Conservation (phyloP, 2,329 filamentous ascomycete genomes). For the Penicillium sp. region DNA sequence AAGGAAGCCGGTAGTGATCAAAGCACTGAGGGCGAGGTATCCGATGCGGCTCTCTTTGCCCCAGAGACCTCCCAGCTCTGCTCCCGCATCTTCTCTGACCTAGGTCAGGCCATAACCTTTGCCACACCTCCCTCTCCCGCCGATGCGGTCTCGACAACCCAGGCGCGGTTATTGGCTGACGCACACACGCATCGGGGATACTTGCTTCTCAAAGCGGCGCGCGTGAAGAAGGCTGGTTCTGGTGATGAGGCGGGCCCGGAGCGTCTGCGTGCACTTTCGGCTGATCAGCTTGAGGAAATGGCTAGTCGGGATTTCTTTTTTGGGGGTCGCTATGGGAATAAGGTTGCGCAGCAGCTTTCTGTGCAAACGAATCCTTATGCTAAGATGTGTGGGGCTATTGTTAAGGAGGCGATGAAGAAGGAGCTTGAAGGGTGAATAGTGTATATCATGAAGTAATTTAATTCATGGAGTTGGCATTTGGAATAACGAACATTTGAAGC, state of each 20-base stretch:
- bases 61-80: constrained; percentile 16
- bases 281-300: constrained; percentile 51
- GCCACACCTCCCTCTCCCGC: constrained; percentile 39
- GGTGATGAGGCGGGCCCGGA: constrained; percentile 21
- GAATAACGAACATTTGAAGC: not conserved
- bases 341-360: constrained; percentile 55
- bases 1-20: not conserved
- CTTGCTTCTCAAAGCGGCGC: constrained; percentile 39
- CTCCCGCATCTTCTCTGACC: constrained; percentile 33
- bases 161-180: constrained; percentile 51
- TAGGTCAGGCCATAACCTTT: constrained; percentile 46
- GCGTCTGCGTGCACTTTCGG: constrained; percentile 30
- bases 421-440: constrained; percentile 43
- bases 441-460: not conserved
- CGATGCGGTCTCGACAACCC: constrained; percentile 44
- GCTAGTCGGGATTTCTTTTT: constrained; percentile 55
- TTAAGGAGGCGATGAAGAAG: constrained; percentile 57
- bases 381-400: constrained; percentile 61
- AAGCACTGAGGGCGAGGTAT: constrained; percentile 4
- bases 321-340: constrained; percentile 56
- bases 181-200: constrained; percentile 55
- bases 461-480: not conserved
- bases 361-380: constrained; percentile 62
- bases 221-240: constrained; percentile 17
- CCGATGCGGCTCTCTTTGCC: constrained; percentile 24